Conservation (phyloP, 306 rosid genomes). For the Mimosa pudica region DNA sequence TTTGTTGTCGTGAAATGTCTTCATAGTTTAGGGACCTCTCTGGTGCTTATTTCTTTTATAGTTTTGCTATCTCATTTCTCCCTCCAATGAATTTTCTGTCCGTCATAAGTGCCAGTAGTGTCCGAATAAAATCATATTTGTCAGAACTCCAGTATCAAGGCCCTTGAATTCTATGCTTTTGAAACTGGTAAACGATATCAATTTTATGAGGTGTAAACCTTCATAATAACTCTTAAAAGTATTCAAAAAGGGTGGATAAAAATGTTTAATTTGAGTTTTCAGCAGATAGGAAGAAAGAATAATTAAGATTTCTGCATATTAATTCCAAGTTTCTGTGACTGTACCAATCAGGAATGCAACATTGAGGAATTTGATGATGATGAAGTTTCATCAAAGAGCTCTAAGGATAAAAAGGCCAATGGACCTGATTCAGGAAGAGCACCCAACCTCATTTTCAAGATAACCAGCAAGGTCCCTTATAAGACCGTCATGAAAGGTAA, state of each 20-base stretch:
- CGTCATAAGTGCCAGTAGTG: neutral
- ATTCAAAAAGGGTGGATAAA: neutral
- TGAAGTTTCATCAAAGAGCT: slow-evolving; percentile 48
- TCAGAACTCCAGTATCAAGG: neutral
- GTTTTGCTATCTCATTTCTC: neutral
- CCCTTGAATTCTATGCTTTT: neutral
- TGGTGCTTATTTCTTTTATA: neutral
- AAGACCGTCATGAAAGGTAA: slow-evolving; percentile 63
- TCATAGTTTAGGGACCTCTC: no score
- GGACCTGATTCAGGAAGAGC: slow-evolving; percentile 56
- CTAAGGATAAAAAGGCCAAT: slow-evolving; percentile 63
- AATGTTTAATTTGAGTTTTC: slow-evolving; percentile 6
- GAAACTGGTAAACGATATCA: neutral
- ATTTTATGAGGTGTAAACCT: neutral
- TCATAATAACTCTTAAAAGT: neutral
- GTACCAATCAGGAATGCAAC: slow-evolving; percentile 52
- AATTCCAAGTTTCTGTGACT: slow-evolving; percentile 35
- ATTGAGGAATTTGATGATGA: slow-evolving; percentile 63
- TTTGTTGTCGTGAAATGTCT: no score
- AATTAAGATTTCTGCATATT: slow-evolving; percentile 16
- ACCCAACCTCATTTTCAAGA: slow-evolving; percentile 51
- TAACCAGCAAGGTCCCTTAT: slow-evolving; percentile 58
- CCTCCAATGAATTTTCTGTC: neutral
- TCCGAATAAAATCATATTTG: neutral
- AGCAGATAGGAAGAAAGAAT: slow-evolving; percentile 27